Percentiles rank a stretch among this genome's conserved stretches.
These are phyloP conservation scores for Penicillium sp. DNA, from an alignment of 2,329 filamentous ascomycete species.

Conservation along the genomic window DNA sequence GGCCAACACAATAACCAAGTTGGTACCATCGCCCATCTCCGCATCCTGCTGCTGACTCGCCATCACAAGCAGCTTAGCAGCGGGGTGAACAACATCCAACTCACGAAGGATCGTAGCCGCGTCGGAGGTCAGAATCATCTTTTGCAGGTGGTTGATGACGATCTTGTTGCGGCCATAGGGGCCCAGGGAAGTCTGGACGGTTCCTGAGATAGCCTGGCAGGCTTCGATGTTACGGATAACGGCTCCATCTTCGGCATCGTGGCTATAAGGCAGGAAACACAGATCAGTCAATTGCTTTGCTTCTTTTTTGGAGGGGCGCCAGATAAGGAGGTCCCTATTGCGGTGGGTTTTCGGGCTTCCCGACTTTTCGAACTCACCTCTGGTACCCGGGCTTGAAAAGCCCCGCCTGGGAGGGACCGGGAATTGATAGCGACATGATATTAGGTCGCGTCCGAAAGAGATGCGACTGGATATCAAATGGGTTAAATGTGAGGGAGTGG, in stretches of 20 bases:
- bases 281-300: slow-evolving; percentile 14
- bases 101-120: slow-evolving; percentile 96
- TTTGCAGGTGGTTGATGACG: slow-evolving; percentile 98
- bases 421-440: slow-evolving; percentile 88
- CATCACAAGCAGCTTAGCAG: slow-evolving; percentile 97
- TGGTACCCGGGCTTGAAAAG: slow-evolving; percentile 97
- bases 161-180: slow-evolving; percentile 99
- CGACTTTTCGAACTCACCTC: slow-evolving; percentile 61
- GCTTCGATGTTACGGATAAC: slow-evolving; percentile 98
- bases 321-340: slow-evolving; percentile 25
- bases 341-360: slow-evolving; percentile 8
- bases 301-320: slow-evolving; percentile 17
- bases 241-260: slow-evolving; percentile 98
- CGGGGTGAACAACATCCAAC: slow-evolving; percentile 96
- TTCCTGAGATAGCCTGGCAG: slow-evolving; percentile 91
- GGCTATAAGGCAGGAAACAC: slow-evolving; percentile 57
- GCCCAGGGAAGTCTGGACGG: slow-evolving; percentile 93
- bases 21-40: slow-evolving; percentile 98
- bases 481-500: slow-evolving; percentile 12
- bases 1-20: slow-evolving; percentile 92
- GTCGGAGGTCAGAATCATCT: slow-evolving; percentile 98
- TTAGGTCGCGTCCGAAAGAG: slow-evolving; percentile 24
- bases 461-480: slow-evolving; percentile 24
- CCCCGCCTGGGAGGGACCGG: slow-evolving; percentile 85
- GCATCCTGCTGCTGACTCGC: slow-evolving; percentile 97